These are phyloP conservation scores for Neurospora pannonica DNA, from an alignment of 495 filamentous ascomycete genomes.

Conservation along the genomic window DNA sequence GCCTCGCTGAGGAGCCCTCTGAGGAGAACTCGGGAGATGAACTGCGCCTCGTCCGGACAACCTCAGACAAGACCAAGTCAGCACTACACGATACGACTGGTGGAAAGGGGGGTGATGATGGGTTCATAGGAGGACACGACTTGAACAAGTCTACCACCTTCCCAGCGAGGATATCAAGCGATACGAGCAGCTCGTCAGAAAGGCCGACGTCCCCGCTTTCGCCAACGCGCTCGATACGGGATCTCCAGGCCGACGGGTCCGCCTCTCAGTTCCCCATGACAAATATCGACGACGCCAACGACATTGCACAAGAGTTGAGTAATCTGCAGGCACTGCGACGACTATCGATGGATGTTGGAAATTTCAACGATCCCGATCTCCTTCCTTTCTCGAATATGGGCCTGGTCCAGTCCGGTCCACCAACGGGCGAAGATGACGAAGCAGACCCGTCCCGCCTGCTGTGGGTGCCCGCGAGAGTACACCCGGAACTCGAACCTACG, in stretches of 20 bases:
- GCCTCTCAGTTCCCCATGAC: conserved; percentile 74
- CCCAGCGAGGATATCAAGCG: conserved; percentile 34
- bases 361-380: conserved; percentile 83
- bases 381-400: conserved; percentile 63
- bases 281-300: conserved; percentile 85
- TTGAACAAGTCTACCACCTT: conserved; percentile 31
- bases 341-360: conserved; percentile 97
- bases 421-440: conserved; percentile 68
- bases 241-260: conserved; percentile 51
- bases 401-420: conserved; percentile 58
- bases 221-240: conserved; percentile 50
- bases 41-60: conserved; percentile 33
- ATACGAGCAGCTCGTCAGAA: conserved; percentile 40
- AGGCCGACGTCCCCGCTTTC: conserved; percentile 44
- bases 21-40: conserved; percentile 31
- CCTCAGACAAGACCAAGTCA: conserved; percentile 26
- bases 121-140: conserved; percentile 8
- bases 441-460: conserved; percentile 82
- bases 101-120: conserved; percentile 1
- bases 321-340: conserved; percentile 91
- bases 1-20: conserved; percentile 11
- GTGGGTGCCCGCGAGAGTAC: conserved; percentile 91
- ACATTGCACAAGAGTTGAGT: conserved; percentile 88
- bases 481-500: conserved; percentile 89
- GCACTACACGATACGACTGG: neutral